phyloP scores from a whole-genome alignment of 495 filamentous ascomycete genomes.

The Neurospora sp. region DNA sequence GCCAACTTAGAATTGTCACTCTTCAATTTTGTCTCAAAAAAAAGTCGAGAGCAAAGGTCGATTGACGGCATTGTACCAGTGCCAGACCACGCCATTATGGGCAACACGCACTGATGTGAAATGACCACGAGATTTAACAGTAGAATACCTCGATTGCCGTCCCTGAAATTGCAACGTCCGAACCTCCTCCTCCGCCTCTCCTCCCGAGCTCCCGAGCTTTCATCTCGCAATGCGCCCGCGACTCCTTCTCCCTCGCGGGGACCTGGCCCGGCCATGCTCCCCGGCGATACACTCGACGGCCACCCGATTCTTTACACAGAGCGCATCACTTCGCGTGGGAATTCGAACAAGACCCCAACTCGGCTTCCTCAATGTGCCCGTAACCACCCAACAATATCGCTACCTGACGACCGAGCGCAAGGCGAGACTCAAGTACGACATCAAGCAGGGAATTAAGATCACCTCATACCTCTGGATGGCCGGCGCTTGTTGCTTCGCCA shows the following conservation, averaged over 20 bases:
- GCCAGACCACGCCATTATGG: background rate
- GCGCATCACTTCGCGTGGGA: conserved; percentile 9
- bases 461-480: conserved; percentile 46
- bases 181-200: background rate
- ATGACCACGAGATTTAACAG: background rate
- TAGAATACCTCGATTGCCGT: background rate
- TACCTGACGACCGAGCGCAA: conserved; percentile 69
- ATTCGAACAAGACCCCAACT: conserved; percentile 55
- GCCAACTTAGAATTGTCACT: background rate
- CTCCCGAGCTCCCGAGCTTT: background rate
- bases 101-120: background rate
- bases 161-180: background rate
- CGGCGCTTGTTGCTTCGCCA: conserved; percentile 40
- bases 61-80: background rate
- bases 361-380: conserved; percentile 56
- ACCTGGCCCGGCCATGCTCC: conserved; percentile 1
- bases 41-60: background rate
- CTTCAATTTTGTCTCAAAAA: background rate
- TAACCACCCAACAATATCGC: conserved; percentile 37
- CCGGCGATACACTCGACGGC: background rate
- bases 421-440: conserved; percentile 53
- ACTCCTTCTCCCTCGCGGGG: conserved; percentile 14
- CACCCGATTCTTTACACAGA: conserved; percentile 18
- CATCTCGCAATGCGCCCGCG: conserved; percentile 15
- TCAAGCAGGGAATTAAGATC: conserved; percentile 52